Conservation (phyloP, 139 green algal species). For the Chlorella sp. region DNA sequence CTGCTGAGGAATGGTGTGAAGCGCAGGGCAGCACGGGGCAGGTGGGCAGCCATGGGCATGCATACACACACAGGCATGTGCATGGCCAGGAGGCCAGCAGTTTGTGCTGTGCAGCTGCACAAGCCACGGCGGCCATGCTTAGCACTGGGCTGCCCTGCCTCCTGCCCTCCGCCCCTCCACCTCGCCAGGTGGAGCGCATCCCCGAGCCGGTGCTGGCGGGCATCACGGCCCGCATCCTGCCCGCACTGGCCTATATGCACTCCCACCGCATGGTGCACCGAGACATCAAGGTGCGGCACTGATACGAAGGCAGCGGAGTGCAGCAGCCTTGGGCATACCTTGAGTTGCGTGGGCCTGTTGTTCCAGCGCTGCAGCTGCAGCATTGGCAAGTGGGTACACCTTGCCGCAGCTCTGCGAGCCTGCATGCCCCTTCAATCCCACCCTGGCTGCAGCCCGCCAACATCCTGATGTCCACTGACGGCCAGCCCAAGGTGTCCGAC, state of each 20-base stretch:
- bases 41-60: not conserved
- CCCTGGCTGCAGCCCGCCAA: slow-evolving; percentile 70
- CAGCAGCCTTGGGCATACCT: too few species aligned
- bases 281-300: slow-evolving; percentile 17
- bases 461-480: slow-evolving; percentile 83
- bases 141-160: not conserved
- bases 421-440: not conserved
- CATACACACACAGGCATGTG: too few species aligned
- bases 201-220: slow-evolving; percentile 82
- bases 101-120: not conserved
- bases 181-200: slow-evolving; percentile 68
- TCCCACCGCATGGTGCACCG: slow-evolving; percentile 68
- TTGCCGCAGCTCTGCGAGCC: too few species aligned
- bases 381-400: too few species aligned
- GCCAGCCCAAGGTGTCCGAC: slow-evolving; percentile 88
- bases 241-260: slow-evolving; percentile 88
- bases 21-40: not conserved
- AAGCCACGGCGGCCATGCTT: too few species aligned
- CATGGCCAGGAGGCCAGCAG: too few species aligned
- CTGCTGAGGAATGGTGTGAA: not conserved
- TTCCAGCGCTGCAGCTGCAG: not conserved
- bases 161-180: slow-evolving; percentile 78
- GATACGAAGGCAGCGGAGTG: too few species aligned
- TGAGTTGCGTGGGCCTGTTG: too few species aligned
- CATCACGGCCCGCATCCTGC: slow-evolving; percentile 78